phyloP scores from a whole-genome alignment of 2,329 filamentous ascomycete species.

The Chrysoporthe deuterocubensis region DNA sequence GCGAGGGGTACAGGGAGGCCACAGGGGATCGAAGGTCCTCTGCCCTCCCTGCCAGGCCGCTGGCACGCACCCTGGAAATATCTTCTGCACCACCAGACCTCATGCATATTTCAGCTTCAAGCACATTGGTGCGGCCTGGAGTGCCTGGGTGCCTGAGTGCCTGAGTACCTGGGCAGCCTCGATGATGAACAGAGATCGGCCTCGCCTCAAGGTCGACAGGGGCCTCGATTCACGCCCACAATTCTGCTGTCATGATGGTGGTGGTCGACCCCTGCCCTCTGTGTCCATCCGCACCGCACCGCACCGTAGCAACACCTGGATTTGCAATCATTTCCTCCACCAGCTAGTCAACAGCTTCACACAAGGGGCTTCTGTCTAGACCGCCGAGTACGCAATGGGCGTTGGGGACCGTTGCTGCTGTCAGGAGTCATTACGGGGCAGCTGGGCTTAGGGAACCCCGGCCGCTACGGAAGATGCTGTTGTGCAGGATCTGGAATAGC shows the following conservation, averaged over 20 bases:
- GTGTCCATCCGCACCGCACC: slow-evolving; percentile 1
- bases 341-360: not conserved
- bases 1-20: not conserved
- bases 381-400: no score
- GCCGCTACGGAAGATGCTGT: not conserved
- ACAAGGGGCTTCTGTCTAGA: not conserved
- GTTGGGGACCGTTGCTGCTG: no score
- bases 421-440: not conserved
- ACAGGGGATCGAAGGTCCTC: not conserved
- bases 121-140: not conserved
- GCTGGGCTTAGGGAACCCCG: not conserved
- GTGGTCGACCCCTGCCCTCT: not conserved
- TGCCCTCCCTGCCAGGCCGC: not conserved
- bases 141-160: no score
- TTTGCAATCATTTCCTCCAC: not conserved
- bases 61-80: not conserved
- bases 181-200: not conserved
- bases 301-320: not conserved
- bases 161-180: not conserved
- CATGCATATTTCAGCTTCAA: not conserved
- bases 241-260: not conserved
- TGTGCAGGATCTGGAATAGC: not conserved
- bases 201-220: slow-evolving; percentile 2
- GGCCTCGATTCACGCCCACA: not conserved
- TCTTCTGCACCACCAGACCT: not conserved